Base-by-base conservation (phyloP, 768 basidiomycete species). In the Suillus brevipes region DNA sequence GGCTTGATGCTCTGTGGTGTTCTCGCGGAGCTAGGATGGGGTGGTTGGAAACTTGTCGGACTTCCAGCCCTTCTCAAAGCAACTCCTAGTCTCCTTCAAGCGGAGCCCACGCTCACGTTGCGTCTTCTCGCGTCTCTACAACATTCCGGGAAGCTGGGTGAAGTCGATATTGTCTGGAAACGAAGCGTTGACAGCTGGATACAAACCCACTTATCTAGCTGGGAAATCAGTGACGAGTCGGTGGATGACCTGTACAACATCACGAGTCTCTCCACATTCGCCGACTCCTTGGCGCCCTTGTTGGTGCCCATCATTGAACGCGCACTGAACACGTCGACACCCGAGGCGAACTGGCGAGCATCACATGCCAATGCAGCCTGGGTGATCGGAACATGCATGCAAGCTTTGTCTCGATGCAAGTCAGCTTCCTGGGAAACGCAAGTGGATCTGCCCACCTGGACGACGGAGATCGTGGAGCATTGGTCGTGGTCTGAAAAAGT, bases 41-140 rank as follows among this genome's bases (percentile, higher is more conserved):
- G 86, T 23, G 92, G 91, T 3, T 94, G 91, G 91, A 91, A 87
- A 72, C 78, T 86, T 38, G 74, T 92, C 12, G 89, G 84, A 16
- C 72, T 89, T 2, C 89, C 91, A 2, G 74, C 81, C 14, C 71
- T 92, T n/a, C 69, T 87, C 16, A 85, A 84, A 68, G 77, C 79
- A 37, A 84, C 84, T 2, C 75, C 79, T 4, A 80, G 79, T 56
- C 70, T 88, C 25, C 69, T 87, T 16, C 78, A 85, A 34, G 65
- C 69, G 7, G 78, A 85, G n/a, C 80, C 84, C 5, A 70, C 70
- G 45, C 66, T 71, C 50, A 75, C 84, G 0, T 65, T 89, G 13
- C 79, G 79, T 23, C 78, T 91, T 63, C 75, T 90, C 18, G 84
- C 85, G 0, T 75, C 75, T 6, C 76, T 91, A 42, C 77, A 76